Percentiles rank a stretch among this genome's conserved stretches.
phyloP scores from a whole-genome alignment of 2,329 filamentous ascomycete species.

The Myriosclerotinia duriaeana region DNA sequence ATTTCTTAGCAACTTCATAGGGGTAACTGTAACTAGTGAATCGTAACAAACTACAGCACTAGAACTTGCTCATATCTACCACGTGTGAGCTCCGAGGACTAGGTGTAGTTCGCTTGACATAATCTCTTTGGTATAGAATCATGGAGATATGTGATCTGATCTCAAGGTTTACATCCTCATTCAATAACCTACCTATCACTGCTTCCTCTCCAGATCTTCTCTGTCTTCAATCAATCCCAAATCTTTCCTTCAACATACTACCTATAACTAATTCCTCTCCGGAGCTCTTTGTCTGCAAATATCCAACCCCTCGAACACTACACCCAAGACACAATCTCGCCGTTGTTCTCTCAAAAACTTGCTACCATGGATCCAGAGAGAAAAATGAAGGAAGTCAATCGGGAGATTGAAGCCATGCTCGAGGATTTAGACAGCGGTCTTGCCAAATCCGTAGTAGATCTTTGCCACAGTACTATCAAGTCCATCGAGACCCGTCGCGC shows the following conservation, averaged over 20 bases:
- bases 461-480: neutral
- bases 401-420: neutral
- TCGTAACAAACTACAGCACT: no score
- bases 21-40: no score
- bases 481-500: neutral
- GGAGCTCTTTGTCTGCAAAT: neutral
- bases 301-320: neutral
- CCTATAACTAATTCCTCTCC: neutral
- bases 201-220: neutral
- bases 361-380: neutral
- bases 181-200: neutral
- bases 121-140: neutral
- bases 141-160: no score
- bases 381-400: neutral
- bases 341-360: neutral
- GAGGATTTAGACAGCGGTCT: neutral
- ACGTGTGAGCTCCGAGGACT: neutral
- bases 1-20: no score
- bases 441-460: neutral
- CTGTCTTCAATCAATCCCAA: neutral
- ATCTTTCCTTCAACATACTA: neutral
- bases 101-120: neutral
- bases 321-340: neutral
- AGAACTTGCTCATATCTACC: no score
- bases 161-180: neutral